A percentile compares a stretch with the other conserved stretches of the same genome.
These are phyloP conservation scores for Leccinum olivaceoglutinosum DNA, from an alignment of 1,284 basidiomycete species.

Conservation along the genomic window DNA sequence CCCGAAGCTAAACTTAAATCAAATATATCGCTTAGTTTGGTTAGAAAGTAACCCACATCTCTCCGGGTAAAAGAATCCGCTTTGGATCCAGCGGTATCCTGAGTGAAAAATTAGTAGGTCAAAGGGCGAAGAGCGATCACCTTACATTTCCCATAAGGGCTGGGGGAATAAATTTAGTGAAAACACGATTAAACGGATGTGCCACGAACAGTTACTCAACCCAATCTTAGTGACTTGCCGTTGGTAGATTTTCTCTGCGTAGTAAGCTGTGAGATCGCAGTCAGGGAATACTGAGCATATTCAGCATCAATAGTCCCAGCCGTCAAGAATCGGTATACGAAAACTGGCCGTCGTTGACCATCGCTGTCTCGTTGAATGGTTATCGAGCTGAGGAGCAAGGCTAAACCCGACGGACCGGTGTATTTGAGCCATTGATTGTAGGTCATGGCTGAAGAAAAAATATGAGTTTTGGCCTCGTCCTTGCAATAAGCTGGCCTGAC, in stretches of 20 bases:
- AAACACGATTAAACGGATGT: not conserved
- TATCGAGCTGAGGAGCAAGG: not conserved
- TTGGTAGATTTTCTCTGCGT: slow-evolving; percentile 79
- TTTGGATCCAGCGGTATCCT: slow-evolving; percentile 52
- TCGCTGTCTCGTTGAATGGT: slow-evolving; percentile 50
- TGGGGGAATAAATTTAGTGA: slow-evolving; percentile 25
- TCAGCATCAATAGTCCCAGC: slow-evolving; percentile 73
- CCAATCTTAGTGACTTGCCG: slow-evolving; percentile 96
- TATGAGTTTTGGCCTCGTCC: not conserved
- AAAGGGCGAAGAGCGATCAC: not conserved
- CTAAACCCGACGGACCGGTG: slow-evolving; percentile 57
- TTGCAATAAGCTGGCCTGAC: slow-evolving; percentile 31
- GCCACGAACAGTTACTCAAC: slow-evolving; percentile 71
- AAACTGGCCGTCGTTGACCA: slow-evolving; percentile 89
- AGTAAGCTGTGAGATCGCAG: slow-evolving; percentile 3
- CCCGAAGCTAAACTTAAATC: slow-evolving; percentile 55
- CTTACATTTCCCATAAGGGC: slow-evolving; percentile 63
- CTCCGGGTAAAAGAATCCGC: slow-evolving; percentile 85
- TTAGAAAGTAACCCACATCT: slow-evolving; percentile 52
- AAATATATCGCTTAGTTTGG: slow-evolving; percentile 3
- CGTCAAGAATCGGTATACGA: slow-evolving; percentile 90
- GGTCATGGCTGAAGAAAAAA: slow-evolving; percentile 60
- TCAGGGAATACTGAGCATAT: slow-evolving; percentile 9
- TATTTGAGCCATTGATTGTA: slow-evolving; percentile 97
- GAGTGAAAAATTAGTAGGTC: slow-evolving; percentile 13